Base-by-base conservation (phyloP, 495 filamentous ascomycete genomes). In the Cenococcum geophilum region DNA sequence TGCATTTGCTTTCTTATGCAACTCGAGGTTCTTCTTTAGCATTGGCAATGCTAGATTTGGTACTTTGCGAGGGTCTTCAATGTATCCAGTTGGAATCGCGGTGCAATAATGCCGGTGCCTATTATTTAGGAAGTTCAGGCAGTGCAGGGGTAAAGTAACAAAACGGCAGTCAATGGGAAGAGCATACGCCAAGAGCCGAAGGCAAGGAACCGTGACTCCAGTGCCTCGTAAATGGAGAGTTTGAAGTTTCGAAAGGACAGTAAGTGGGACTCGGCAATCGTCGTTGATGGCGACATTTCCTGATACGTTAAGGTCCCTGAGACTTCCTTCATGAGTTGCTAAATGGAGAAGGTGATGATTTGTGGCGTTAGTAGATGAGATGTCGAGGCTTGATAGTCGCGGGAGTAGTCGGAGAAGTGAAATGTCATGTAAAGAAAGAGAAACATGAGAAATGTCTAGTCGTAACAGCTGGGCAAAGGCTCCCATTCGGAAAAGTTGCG, bases 181-280 rank as follows among this genome's bases (percentile, higher is more conserved):
- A 22, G 58, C 64, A 18, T 66, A 61, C 47, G 68, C 70, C 23
- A 74, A 58, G 25, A 69, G 63, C 6, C 72, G 68, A 42, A 74
- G 55, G n/a, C 70, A 73, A 48, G 70, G 68, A 49, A 72, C 64
- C 22, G 72, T 69, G 47, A 74, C 52, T 5, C 43, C 61, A 45
- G 72, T 74, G 40, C 70, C 72, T n/a, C 70, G 67, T 37, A 74
- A 72, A 62, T 71, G 64, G 40, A 74, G 61, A 16, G 48, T 51
- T 48, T 22, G 47, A 32, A 74, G 72, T 18, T 48, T 54, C 11
- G 50, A 50, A 4, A 74, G 62, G 5, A 70, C 65, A n/a, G 62
- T 61, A 18, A 74, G 68, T 16, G 63, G 65, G 51, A 71, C 59
- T 5, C 72, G 58, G 16, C 60, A 67, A 48, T 74, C 72, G 37